These are phyloP conservation scores for Kernera saxatilis DNA, from an alignment of 345 rosid species.

Conservation along the genomic window DNA sequence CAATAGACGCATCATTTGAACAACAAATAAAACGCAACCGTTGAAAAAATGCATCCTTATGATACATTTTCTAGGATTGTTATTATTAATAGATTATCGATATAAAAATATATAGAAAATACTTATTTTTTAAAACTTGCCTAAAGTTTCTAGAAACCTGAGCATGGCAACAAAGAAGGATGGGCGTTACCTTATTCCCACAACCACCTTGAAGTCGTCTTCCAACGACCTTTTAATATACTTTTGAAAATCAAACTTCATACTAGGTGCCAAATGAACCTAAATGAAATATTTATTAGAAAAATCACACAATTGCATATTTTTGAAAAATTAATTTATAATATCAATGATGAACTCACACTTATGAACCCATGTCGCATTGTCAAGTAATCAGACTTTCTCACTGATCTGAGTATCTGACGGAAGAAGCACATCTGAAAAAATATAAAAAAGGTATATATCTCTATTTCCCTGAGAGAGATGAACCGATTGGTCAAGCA, in stretches of 20 bases:
- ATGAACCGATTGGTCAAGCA: neutral
- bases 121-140: too few species aligned
- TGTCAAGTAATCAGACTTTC: conserved; percentile 62
- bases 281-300: neutral
- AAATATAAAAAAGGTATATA: neutral
- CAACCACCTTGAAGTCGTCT: conserved; percentile 88
- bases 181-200: conserved; percentile 59
- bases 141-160: too few species aligned
- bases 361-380: conserved; percentile 80
- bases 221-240: conserved; percentile 78
- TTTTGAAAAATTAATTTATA: neutral
- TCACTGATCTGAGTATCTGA: conserved; percentile 69
- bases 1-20: too few species aligned
- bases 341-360: conserved; percentile 38
- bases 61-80: too few species aligned
- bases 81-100: too few species aligned
- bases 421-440: conserved; percentile 67
- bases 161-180: too few species aligned
- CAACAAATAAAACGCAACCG: too few species aligned
- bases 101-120: too few species aligned
- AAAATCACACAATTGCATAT: neutral
- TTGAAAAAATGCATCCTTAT: too few species aligned
- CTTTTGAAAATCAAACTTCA: conserved; percentile 75
- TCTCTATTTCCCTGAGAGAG: neutral
- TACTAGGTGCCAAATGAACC: conserved; percentile 88